Percentiles rank a stretch among this genome's conserved stretches.
phyloP scores from a whole-genome alignment of 257 asterid species.

The Eustoma russellianum region DNA sequence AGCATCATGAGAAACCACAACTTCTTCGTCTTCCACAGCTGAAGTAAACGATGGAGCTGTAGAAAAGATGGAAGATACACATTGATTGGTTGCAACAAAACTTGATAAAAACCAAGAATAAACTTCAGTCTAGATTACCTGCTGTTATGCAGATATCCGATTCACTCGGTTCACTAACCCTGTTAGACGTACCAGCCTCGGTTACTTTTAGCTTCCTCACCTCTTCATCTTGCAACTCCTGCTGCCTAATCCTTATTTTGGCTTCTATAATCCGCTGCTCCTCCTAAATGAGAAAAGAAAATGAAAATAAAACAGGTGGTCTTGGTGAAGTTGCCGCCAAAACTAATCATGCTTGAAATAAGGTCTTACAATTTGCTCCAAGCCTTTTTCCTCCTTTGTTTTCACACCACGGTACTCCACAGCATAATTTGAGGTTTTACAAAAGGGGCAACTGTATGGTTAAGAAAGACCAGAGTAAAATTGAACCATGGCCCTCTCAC shows the following conservation, averaged over 20 bases:
- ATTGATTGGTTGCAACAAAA: neutral
- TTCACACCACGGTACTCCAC: conserved; percentile 94
- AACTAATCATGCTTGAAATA: too few relatives aligned
- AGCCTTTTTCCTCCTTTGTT: conserved; percentile 89
- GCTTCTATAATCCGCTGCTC: too few relatives aligned
- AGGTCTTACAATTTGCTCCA: conserved; percentile 77
- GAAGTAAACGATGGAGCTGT: conserved; percentile 59
- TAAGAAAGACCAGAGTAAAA: too few relatives aligned
- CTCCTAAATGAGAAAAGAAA: conserved; percentile 44
- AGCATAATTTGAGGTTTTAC: too few relatives aligned
- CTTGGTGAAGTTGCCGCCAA: neutral
- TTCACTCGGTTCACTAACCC: conserved; percentile 42
- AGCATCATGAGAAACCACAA: conserved; percentile 37
- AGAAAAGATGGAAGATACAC: conserved; percentile 13
- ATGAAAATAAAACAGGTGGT: neutral
- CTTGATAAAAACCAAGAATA: conserved; percentile 7
- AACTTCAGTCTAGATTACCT: conserved; percentile 30
- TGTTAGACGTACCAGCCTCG: conserved; percentile 53
- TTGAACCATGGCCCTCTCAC: too few relatives aligned
- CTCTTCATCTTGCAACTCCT: conserved; percentile 88
- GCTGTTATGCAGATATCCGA: conserved; percentile 50
- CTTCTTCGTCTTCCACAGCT: conserved; percentile 55
- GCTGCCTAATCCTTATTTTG: conserved; percentile 92
- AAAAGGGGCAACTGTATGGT: conserved; percentile 73
- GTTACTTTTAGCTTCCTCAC: conserved; percentile 50